Evolutionary conservation across 2,329 filamentous ascomycete genomes (phyloP).

Genomic region (Diaporthe caulivora): DNA sequence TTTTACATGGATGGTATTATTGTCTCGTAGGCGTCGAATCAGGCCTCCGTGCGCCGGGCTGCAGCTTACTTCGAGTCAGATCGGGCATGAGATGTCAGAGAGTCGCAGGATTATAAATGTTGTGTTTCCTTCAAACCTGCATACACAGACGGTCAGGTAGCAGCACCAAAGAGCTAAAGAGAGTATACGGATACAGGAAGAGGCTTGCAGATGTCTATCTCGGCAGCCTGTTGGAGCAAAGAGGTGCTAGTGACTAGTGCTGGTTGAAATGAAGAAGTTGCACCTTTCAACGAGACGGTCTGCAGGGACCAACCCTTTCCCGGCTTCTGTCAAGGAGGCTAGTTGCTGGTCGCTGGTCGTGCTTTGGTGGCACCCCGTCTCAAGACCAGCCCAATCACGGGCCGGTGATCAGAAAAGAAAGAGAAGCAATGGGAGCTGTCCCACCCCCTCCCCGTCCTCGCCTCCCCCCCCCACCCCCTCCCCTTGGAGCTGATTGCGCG

Average conservation of each 20-base stretch:
- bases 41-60: conserved; percentile 1
- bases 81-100: conserved; percentile 5
- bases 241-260: not conserved
- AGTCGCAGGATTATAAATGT: not conserved
- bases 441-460: conserved; percentile 6
- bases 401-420: not conserved
- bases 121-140: not conserved
- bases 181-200: not conserved
- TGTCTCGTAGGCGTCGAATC: not conserved
- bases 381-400: conserved; percentile 22
- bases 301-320: conserved; percentile 36
- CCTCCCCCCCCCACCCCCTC: conserved; percentile 17
- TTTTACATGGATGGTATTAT: not conserved
- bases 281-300: conserved; percentile 4
- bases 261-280: conserved; percentile 24
- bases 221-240: not conserved
- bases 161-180: not conserved
- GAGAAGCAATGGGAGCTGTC: conserved; percentile 21
- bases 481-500: conserved; percentile 42
- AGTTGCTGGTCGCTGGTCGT: not conserved
- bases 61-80: conserved; percentile 26
- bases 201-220: not conserved
- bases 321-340: not conserved
- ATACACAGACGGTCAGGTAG: not conserved
- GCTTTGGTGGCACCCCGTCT: conserved; percentile 24